Conservation (phyloP, 2,329 filamentous ascomycete genomes). For the Zymoseptoria tritici region DNA sequence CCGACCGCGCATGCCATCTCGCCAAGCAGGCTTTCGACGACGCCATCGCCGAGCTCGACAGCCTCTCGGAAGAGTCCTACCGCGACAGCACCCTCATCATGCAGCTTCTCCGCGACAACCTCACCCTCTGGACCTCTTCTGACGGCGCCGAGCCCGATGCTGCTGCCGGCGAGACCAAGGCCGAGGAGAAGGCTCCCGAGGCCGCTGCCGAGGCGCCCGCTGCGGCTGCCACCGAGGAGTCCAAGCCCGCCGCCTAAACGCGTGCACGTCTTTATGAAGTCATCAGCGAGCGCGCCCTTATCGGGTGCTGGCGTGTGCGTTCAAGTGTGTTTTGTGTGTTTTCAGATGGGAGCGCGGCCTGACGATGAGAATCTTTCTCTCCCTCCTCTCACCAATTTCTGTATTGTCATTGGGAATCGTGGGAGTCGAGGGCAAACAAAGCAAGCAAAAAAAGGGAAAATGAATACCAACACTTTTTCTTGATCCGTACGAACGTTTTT, state of each 20-base stretch:
- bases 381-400: neutral
- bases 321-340: neutral
- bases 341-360: neutral
- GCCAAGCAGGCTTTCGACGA: slow-evolving; percentile 99
- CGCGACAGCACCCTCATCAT: slow-evolving; percentile 98
- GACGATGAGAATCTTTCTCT: neutral
- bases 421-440: neutral
- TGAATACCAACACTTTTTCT: neutral
- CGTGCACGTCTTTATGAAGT: slow-evolving; percentile 9
- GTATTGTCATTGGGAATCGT: neutral
- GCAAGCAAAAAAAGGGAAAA: neutral
- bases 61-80: slow-evolving; percentile 95
- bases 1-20: slow-evolving; percentile 93
- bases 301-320: neutral
- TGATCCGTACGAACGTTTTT: neutral
- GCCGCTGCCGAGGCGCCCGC: slow-evolving; percentile 44
- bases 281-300: slow-evolving; percentile 9
- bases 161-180: slow-evolving; percentile 44
- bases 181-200: slow-evolving; percentile 41
- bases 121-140: slow-evolving; percentile 95
- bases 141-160: slow-evolving; percentile 74
- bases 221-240: slow-evolving; percentile 22
- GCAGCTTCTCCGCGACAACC: slow-evolving; percentile 96
- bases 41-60: slow-evolving; percentile 97
- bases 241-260: slow-evolving; percentile 20